Percentiles rank a stretch among this genome's conserved stretches.
Evolutionary conservation across 179 eudicot genomes (phyloP).

Genomic region (Silene vulgaris): DNA sequence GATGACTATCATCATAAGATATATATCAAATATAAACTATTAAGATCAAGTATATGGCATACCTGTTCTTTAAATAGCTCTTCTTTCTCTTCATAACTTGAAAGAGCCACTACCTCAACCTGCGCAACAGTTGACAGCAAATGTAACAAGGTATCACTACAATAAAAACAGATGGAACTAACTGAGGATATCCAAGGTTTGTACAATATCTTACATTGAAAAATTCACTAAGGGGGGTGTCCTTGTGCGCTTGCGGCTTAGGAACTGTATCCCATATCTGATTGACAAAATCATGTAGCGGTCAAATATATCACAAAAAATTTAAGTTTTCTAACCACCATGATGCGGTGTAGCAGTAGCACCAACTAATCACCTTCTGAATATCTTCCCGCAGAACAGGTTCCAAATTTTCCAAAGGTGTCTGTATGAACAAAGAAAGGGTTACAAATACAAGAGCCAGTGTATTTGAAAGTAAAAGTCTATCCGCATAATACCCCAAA

Average conservation of each 20-base stretch:
- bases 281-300: constrained; percentile 16
- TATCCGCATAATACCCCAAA: not conserved
- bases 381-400: constrained; percentile 94
- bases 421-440: constrained; percentile 39
- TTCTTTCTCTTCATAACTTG: constrained; percentile 97
- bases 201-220: constrained; percentile 64
- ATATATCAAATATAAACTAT: not conserved
- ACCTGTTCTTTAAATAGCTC: constrained; percentile 95
- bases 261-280: constrained; percentile 99
- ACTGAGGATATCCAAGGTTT: not conserved
- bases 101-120: constrained; percentile 96
- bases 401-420: constrained; percentile 89
- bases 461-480: constrained; percentile 1
- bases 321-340: not conserved
- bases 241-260: constrained; percentile 83
- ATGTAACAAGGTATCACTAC: constrained; percentile 16
- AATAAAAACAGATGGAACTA: not conserved
- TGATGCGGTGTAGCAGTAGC: not conserved
- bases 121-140: constrained; percentile 29
- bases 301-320: not conserved
- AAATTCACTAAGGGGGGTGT: constrained; percentile 88
- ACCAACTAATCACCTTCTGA: constrained; percentile 61
- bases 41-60: constrained; percentile 8
- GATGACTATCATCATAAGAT: constrained; percentile 2
- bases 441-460: not conserved